phyloP scores from a whole-genome alignment of 2,329 filamentous ascomycete genomes.

The Phialophora chinensis region DNA sequence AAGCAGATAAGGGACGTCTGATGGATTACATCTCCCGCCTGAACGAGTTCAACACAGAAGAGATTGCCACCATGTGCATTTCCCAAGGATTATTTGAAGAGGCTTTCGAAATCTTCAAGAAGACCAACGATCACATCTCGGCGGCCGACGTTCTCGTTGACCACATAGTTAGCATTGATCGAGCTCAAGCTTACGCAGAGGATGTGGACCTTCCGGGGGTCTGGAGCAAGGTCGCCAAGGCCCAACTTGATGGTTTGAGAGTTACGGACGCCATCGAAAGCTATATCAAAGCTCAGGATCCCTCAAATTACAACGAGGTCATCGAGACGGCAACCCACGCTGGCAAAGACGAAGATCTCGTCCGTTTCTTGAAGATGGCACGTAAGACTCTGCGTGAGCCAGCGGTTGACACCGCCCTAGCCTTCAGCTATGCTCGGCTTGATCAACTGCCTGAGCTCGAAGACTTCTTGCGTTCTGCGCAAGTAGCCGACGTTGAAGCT shows the following conservation, averaged over 20 bases:
- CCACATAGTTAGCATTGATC: slow-evolving; percentile 96
- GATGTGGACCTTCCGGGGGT: slow-evolving; percentile 92
- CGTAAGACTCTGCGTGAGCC: slow-evolving; percentile 95
- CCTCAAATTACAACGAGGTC: slow-evolving; percentile 91
- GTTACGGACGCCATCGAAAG: slow-evolving; percentile 93
- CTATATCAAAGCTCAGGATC: slow-evolving; percentile 93
- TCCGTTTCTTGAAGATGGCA: slow-evolving; percentile 96
- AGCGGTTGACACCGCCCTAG: slow-evolving; percentile 88
- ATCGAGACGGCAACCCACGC: slow-evolving; percentile 95
- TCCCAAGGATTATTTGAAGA: slow-evolving; percentile 95
- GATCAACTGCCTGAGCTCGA: slow-evolving; percentile 92
- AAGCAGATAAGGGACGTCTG: slow-evolving; percentile 90
- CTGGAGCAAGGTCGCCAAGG: slow-evolving; percentile 98
- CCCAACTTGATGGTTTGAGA: slow-evolving; percentile 92
- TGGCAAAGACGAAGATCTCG: slow-evolving; percentile 95
- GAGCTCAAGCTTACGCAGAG: slow-evolving; percentile 93
- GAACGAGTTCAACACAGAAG: slow-evolving; percentile 85
- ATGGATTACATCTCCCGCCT: slow-evolving; percentile 96
- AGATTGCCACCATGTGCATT: slow-evolving; percentile 91
- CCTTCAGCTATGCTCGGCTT: slow-evolving; percentile 90
- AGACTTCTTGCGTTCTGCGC: slow-evolving; percentile 90
- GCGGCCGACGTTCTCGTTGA: slow-evolving; percentile 93
- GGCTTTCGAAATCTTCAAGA: slow-evolving; percentile 98
- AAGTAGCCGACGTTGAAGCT: slow-evolving; percentile 94
- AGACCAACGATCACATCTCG: slow-evolving; percentile 84